Conservation (phyloP, 148 eudicot species). For the Suaeda aralocaspica region DNA sequence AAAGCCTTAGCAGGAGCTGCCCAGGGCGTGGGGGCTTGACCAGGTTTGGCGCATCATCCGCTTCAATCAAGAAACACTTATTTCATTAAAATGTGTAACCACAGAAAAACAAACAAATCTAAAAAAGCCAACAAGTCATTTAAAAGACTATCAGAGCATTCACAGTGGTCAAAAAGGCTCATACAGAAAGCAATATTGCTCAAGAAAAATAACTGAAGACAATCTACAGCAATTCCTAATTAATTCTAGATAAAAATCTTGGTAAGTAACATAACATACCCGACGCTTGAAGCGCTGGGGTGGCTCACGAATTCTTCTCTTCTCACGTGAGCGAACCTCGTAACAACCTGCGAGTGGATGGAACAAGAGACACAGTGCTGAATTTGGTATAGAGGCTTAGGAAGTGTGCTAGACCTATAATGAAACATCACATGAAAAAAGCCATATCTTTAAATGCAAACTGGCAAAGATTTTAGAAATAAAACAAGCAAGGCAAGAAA, state of each 20-base stretch:
- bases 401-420: constrained; percentile 36
- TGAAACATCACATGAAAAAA: not conserved
- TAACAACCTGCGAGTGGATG: constrained; percentile 48
- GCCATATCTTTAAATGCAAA: not conserved
- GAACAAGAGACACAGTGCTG: constrained; percentile 45
- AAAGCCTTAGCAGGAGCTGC: too few species aligned
- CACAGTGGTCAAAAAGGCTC: too few species aligned
- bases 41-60: too few species aligned
- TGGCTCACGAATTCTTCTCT: constrained; percentile 39
- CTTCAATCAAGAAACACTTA: too few species aligned
- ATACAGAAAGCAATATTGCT: too few species aligned
- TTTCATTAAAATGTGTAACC: too few species aligned
- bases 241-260: not conserved
- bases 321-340: constrained; percentile 35
- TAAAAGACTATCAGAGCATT: too few species aligned
- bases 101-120: too few species aligned
- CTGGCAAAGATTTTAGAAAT: not conserved
- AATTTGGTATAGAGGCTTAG: constrained; percentile 40
- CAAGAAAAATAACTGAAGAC: too few species aligned
- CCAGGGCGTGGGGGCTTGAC: too few species aligned
- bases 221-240: not conserved
- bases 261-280: constrained; percentile 28
- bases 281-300: constrained; percentile 37
- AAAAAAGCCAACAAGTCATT: too few species aligned
- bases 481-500: not conserved